These are phyloP conservation scores for Teratosphaeria zuluensis DNA, from an alignment of 2,329 filamentous ascomycete species.

Conservation along the genomic window DNA sequence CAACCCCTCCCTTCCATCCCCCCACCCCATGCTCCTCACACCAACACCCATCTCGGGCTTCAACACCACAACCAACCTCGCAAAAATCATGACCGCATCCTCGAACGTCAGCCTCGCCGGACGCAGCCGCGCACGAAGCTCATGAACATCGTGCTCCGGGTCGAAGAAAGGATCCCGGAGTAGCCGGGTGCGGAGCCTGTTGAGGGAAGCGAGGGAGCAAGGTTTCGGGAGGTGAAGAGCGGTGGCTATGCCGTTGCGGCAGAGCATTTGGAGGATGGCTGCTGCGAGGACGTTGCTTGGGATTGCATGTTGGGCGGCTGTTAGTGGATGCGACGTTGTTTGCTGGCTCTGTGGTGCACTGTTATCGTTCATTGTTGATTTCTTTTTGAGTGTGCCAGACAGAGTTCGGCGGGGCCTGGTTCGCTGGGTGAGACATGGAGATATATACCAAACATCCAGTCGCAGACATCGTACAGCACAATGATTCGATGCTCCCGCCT, in stretches of 20 bases:
- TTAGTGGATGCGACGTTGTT: neutral
- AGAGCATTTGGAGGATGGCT: constrained; percentile 5
- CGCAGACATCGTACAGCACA: no score
- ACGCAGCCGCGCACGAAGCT: constrained; percentile 2
- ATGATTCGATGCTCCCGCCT: no score
- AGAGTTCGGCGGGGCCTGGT: no score
- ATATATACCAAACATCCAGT: no score
- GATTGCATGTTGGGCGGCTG: neutral
- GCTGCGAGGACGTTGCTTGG: constrained; percentile 1
- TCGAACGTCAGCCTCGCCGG: constrained; percentile 4
- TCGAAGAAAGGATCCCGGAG: constrained; percentile 11
- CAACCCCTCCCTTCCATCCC: neutral
- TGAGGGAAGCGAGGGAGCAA: neutral
- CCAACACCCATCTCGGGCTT: neutral
- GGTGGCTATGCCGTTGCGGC: constrained; percentile 7
- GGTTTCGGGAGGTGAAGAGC: constrained; percentile 1
- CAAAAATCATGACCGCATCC: constrained; percentile 7
- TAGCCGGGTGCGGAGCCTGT: constrained; percentile 3
- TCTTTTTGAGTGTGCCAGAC: no score
- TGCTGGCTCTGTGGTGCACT: neutral
- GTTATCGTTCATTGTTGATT: neutral
- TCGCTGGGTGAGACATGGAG: no score
- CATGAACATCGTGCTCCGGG: constrained; percentile 1
- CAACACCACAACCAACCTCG: constrained; percentile 6
- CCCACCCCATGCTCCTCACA: no score